A percentile compares a stretch with the other conserved stretches of the same genome.
phyloP scores from a whole-genome alignment of 192 early-diverging fungal species.

The Coemansia sp. region DNA sequence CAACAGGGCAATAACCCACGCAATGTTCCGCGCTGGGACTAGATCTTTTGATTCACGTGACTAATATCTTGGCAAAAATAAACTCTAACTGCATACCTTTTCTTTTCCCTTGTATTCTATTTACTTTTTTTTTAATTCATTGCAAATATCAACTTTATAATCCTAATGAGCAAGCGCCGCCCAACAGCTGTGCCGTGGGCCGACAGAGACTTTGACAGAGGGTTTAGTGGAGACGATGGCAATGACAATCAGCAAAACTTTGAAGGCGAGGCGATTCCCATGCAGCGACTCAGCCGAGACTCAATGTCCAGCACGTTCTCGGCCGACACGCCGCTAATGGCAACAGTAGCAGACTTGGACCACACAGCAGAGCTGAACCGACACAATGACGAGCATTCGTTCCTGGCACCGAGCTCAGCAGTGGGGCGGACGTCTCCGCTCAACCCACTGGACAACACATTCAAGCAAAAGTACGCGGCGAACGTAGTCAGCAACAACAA shows the following conservation, averaged over 20 bases:
- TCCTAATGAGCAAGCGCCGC: constrained; percentile 44
- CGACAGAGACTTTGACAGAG: constrained; percentile 5
- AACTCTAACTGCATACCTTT: background rate
- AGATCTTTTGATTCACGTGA: constrained; percentile 7
- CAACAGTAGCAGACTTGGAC: constrained; percentile 34
- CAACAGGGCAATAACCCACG: constrained; percentile 19
- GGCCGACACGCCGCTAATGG: constrained; percentile 53
- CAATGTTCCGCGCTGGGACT: constrained; percentile 44
- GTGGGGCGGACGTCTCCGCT: constrained; percentile 44
- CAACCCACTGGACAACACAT: constrained; percentile 47
- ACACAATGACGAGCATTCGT: background rate
- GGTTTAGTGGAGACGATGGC: constrained; percentile 3
- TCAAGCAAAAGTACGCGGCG: constrained; percentile 61
- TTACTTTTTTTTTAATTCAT: background rate
- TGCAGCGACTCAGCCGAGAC: constrained; percentile 42
- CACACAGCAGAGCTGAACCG: constrained; percentile 5
- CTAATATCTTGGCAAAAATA: background rate
- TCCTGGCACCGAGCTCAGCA: background rate
- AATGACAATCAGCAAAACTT: background rate
- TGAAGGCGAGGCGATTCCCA: constrained; percentile 33
- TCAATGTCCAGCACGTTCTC: constrained; percentile 41
- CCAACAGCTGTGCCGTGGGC: constrained; percentile 19
- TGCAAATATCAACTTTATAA: background rate
- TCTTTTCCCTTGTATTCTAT: background rate
- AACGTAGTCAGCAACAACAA: constrained; percentile 91